Evolutionary conservation across 257 asterid genomes (phyloP).

Genomic region (Plantago major): DNA sequence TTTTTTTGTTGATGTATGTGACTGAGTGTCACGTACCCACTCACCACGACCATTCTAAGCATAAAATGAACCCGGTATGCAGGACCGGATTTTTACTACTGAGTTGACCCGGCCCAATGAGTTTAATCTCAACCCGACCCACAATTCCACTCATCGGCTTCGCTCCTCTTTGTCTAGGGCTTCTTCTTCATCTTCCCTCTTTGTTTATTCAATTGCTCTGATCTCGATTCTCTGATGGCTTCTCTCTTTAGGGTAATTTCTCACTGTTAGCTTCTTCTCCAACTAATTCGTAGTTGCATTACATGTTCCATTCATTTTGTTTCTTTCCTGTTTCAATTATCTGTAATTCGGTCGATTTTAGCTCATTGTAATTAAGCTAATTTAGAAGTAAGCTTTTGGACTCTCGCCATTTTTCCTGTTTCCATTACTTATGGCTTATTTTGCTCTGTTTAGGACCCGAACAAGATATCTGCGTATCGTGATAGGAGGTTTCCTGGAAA

Average conservation of each 20-base stretch:
- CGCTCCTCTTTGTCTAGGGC: slow-evolving; percentile 26
- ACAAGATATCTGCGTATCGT: slow-evolving; percentile 79
- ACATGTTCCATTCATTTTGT: too few species aligned
- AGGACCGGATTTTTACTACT: too few species aligned
- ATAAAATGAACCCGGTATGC: too few species aligned
- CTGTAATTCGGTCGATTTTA: too few species aligned
- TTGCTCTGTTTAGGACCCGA: slow-evolving; percentile 52
- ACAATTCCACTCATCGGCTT: background rate
- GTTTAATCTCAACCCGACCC: too few species aligned
- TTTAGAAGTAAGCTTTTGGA: background rate
- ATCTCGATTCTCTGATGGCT: slow-evolving; percentile 38
- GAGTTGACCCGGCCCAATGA: too few species aligned
- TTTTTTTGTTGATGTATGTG: too few species aligned
- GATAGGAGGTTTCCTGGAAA: slow-evolving; percentile 90
- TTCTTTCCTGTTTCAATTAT: too few species aligned
- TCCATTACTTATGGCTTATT: slow-evolving; percentile 3
- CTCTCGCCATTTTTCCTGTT: background rate
- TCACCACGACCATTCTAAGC: too few species aligned
- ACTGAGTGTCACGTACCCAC: too few species aligned
- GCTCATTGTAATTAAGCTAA: background rate
- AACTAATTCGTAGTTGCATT: background rate
- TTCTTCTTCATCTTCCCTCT: slow-evolving; percentile 14
- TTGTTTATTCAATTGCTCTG: slow-evolving; percentile 8
- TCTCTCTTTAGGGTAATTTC: slow-evolving; percentile 51
- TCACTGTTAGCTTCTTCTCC: background rate